Percentiles rank a stretch among this genome's conserved stretches.
Conservation (phyloP, 306 rosid species). For the Glycyrrhiza uralensis region DNA sequence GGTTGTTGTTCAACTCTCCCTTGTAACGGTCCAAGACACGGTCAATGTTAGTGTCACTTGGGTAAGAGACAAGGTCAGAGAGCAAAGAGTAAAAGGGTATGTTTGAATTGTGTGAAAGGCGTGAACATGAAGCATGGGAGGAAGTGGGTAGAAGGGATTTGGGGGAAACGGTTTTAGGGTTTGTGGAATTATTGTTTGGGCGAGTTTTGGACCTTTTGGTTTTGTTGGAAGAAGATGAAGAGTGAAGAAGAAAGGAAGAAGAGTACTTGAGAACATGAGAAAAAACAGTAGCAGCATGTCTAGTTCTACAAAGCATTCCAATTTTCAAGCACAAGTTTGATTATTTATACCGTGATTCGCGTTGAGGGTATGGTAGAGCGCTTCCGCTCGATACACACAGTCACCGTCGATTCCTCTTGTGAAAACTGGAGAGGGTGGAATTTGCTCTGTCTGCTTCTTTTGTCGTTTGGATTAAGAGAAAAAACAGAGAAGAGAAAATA, state of each 20-base stretch:
- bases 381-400: not conserved
- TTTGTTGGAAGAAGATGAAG: slow-evolving; percentile 32
- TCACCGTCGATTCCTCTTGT: not conserved
- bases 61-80: slow-evolving; percentile 24
- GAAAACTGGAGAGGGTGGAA: no score
- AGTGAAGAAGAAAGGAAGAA: not conserved
- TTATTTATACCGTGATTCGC: not conserved
- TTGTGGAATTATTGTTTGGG: slow-evolving; percentile 15
- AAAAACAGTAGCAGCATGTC: slow-evolving; percentile 26
- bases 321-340: not conserved
- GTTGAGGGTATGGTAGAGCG: no score
- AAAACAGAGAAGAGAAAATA: no score
- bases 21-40: slow-evolving; percentile 34
- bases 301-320: slow-evolving; percentile 3
- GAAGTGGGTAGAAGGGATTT: slow-evolving; percentile 27
- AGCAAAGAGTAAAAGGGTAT: slow-evolving; percentile 47
- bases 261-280: slow-evolving; percentile 7
- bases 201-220: no score
- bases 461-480: no score
- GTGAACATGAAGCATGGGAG: not conserved
- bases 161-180: slow-evolving; percentile 25
- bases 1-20: slow-evolving; percentile 34
- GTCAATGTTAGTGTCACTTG: slow-evolving; percentile 23
- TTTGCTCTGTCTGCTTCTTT: no score
- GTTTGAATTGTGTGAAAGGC: not conserved